Evolutionary conservation across 2,329 filamentous ascomycete species (phyloP), one percentile per base, ranked within the genome.

Genomic region (Epichloe amarillans): DNA sequence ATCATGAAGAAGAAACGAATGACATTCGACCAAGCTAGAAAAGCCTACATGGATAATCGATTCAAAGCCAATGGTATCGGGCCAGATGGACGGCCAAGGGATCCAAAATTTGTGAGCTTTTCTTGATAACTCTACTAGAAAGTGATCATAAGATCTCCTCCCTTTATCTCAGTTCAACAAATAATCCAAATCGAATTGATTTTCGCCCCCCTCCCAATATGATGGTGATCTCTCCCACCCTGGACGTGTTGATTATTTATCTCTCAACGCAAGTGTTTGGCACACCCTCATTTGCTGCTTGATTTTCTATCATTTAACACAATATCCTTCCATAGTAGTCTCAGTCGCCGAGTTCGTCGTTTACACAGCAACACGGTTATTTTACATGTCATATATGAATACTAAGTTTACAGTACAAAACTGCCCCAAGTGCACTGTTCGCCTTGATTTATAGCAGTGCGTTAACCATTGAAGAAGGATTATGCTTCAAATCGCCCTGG

Each of bases 61-160:
- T 95, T 98, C 70, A 82, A 81, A 64, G 88, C 83, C 64, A 88
- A 95, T 61, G 86, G 87, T 48, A 96, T 98, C 64, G 88, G 83
- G 1, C 77, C 86, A 5, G 93, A 98, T 67, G 93, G 93, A 4
- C 72, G 83, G 59, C 93, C 93, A 55, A 78, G 82, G 64, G 91
- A 97, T 72, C 89, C 90, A 55, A 96, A 96, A 72, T 95, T 95
- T 64, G 89, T 97, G 53, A 94, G 87, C 64, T 97, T 97, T 69
- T 71, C 69, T 44, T 71, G 56, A 66, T 15, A 6, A 38, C 11
- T 33, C 14, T 23, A 37, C 11, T 23, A 26, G 3, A 19, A n/a
- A 8, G 21, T 17, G 21, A 30, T 46, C 7, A 19, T 14, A 17
- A 7, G 37, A 14, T 15, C 15, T 21, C 7, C 17, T 21, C 33